phyloP scores from a whole-genome alignment of 306 rosid species.

The Trifolium dubium region DNA sequence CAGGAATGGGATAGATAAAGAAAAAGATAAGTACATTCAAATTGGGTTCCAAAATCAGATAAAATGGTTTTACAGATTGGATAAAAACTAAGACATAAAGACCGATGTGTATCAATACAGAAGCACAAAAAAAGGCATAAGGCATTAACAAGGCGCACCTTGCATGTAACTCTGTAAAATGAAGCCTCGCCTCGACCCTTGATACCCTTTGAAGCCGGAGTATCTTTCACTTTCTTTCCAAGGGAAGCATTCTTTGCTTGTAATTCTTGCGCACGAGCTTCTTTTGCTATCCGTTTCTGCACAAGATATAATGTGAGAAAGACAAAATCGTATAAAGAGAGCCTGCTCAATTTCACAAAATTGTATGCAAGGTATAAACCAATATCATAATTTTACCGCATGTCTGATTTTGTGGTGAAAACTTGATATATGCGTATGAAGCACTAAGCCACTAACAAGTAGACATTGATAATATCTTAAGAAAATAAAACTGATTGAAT shows the following conservation, averaged over 20 bases:
- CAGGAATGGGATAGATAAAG: constrained; percentile 31
- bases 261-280: constrained; percentile 82
- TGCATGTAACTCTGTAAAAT: constrained; percentile 91
- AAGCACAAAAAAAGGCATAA: constrained; percentile 37
- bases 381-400: neutral
- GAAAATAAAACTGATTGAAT: neutral
- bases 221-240: constrained; percentile 83
- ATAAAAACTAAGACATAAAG: constrained; percentile 27
- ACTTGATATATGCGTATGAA: neutral
- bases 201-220: constrained; percentile 60
- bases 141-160: constrained; percentile 56
- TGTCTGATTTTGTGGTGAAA: neutral
- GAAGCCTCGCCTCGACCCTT: constrained; percentile 96
- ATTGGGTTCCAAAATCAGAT: constrained; percentile 34
- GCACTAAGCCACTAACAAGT: neutral
- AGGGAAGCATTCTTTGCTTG: constrained; percentile 79
- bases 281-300: constrained; percentile 86
- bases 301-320: constrained; percentile 31
- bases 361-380: neutral
- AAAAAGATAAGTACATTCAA: constrained; percentile 21
- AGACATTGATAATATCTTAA: neutral
- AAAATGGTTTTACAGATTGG: neutral
- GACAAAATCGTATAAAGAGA: constrained; percentile 15
- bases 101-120: constrained; percentile 20
- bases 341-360: constrained; percentile 6